A percentile compares a stretch with the other conserved stretches of the same genome.
These are phyloP conservation scores for Ophiostoma himal-ulmi DNA, from an alignment of 2,329 filamentous ascomycete genomes.

Conservation along the genomic window DNA sequence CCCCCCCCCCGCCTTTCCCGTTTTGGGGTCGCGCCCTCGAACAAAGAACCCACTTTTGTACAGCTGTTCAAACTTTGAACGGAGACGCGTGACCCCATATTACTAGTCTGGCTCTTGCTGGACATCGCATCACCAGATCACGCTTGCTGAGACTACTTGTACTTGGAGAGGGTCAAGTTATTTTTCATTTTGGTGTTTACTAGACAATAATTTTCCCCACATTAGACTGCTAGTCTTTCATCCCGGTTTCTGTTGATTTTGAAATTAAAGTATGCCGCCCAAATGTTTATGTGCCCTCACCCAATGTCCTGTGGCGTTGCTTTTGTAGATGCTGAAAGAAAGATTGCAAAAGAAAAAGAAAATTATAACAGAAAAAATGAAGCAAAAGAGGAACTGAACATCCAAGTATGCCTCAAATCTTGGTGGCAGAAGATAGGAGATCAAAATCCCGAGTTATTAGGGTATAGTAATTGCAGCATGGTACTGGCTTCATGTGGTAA, in stretches of 20 bases:
- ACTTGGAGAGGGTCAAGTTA: background rate
- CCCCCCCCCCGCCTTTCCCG: slow-evolving; percentile 14
- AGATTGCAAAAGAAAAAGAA: background rate
- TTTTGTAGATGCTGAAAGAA: slow-evolving; percentile 1
- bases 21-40: background rate
- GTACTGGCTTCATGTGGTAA: background rate
- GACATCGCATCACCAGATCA: slow-evolving; percentile 12
- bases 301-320: background rate
- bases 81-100: background rate
- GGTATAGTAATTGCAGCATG: background rate
- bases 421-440: background rate
- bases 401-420: background rate
- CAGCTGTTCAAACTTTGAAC: background rate
- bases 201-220: background rate
- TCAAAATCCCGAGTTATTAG: background rate
- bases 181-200: background rate
- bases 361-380: background rate
- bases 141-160: background rate
- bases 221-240: background rate
- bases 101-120: background rate
- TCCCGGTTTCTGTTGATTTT: background rate
- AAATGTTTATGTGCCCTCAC: background rate
- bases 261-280: slow-evolving; percentile 1
- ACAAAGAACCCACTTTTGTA: background rate
- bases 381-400: background rate